These are phyloP conservation scores for Apiospora kogelbergensis DNA, from an alignment of 2,329 filamentous ascomycete species.

Conservation along the genomic window DNA sequence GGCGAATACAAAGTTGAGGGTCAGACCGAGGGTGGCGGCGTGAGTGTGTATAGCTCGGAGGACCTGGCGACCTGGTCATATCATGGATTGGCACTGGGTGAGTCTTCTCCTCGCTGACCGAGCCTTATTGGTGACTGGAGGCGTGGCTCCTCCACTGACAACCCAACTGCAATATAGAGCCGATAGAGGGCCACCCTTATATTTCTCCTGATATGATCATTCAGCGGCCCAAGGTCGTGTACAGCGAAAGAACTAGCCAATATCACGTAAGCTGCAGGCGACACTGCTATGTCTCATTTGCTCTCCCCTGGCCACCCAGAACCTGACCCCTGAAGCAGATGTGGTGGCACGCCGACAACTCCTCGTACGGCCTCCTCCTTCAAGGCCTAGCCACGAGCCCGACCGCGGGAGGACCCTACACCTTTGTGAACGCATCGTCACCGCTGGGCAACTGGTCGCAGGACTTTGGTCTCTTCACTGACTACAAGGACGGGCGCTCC, in stretches of 20 bases:
- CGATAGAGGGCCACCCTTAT: conserved; percentile 53
- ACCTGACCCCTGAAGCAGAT: conserved; percentile 30
- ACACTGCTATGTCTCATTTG: background rate
- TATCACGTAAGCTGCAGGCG: conserved; percentile 48
- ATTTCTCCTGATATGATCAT: conserved; percentile 58
- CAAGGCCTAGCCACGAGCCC: conserved; percentile 57
- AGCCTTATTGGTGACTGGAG: too few relatives aligned
- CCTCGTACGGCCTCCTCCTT: conserved; percentile 53
- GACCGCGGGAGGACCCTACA: conserved; percentile 53
- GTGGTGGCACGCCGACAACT: conserved; percentile 63
- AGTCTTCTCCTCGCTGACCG: conserved; percentile 17
- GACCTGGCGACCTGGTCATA: conserved; percentile 60
- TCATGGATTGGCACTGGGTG: conserved; percentile 57
- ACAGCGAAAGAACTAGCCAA: conserved; percentile 51
- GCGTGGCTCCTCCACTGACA: background rate
- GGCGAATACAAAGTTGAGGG: conserved; percentile 61
- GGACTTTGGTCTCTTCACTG: conserved; percentile 61
- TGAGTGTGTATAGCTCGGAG: conserved; percentile 61
- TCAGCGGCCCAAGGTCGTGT: conserved; percentile 62
- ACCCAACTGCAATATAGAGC: conserved; percentile 32
- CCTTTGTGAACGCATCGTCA: conserved; percentile 50
- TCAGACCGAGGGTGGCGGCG: conserved; percentile 58
- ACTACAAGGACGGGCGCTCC: conserved; percentile 55
- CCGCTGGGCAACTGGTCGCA: conserved; percentile 64
- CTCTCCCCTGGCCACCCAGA: background rate